Percentiles rank a stretch among this genome's conserved stretches.
Conservation (phyloP, 2,329 filamentous ascomycete genomes). For the Stylonectria norvegica region DNA sequence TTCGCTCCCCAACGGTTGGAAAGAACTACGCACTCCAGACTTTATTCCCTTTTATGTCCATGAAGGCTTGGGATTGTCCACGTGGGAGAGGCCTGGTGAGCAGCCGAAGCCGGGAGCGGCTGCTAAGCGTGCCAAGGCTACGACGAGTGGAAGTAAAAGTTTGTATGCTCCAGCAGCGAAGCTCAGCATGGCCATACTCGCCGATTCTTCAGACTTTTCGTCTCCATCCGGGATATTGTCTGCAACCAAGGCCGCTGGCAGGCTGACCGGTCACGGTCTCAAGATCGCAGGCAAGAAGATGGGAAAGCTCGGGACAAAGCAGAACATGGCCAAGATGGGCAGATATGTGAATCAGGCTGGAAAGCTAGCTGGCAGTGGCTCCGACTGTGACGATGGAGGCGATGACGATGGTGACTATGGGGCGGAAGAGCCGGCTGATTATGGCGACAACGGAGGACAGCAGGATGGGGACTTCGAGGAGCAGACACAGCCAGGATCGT, state of each 20-base stretch:
- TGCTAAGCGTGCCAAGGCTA: slow-evolving; percentile 2
- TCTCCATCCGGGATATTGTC: slow-evolving; percentile 7
- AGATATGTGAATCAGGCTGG: slow-evolving; percentile 13
- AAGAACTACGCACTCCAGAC: slow-evolving; percentile 25
- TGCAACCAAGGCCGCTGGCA: slow-evolving; percentile 20
- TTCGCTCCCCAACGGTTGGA: slow-evolving; percentile 24
- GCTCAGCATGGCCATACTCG: not conserved
- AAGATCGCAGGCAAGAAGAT: slow-evolving; percentile 15
- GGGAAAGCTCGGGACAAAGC: slow-evolving; percentile 26
- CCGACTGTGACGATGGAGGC: slow-evolving; percentile 4
- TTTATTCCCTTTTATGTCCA: slow-evolving; percentile 26
- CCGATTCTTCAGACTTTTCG: slow-evolving; percentile 3
- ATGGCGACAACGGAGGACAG: slow-evolving; percentile 1
- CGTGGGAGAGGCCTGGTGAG: slow-evolving; percentile 29
- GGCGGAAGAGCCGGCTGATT: too few species aligned
- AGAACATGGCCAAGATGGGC: slow-evolving; percentile 24
- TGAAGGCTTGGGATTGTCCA: slow-evolving; percentile 22
- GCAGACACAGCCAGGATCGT: not conserved
- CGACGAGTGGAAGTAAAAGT: not conserved
- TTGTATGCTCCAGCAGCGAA: too few species aligned
- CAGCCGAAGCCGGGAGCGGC: slow-evolving; percentile 16
- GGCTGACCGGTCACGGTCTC: slow-evolving; percentile 10
- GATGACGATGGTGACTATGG: slow-evolving; percentile 9
- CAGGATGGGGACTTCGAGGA: slow-evolving; percentile 2
- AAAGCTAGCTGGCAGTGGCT: slow-evolving; percentile 1